A percentile compares a stretch with the other conserved stretches of the same genome.
These are phyloP conservation scores for Russula vinacea DNA, from an alignment of 768 basidiomycete species.

Conservation along the genomic window DNA sequence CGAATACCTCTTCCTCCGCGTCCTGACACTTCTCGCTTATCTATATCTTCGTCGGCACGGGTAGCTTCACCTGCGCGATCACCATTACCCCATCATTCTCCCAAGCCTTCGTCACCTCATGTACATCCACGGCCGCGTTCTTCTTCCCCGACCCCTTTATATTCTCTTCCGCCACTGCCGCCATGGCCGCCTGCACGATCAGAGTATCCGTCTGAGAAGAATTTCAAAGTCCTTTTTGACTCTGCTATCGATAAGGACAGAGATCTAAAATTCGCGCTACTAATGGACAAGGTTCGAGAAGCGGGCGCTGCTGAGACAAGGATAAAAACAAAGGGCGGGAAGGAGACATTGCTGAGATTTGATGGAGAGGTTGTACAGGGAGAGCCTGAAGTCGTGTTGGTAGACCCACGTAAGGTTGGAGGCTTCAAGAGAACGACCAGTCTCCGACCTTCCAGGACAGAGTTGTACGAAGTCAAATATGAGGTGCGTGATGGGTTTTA, in stretches of 20 bases:
- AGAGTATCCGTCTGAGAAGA: slow-evolving; percentile 46
- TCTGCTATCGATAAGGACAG: slow-evolving; percentile 49
- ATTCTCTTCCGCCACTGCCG: slow-evolving; percentile 45
- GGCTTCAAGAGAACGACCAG: slow-evolving; percentile 34
- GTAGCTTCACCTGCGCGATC: slow-evolving; percentile 26
- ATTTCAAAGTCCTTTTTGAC: slow-evolving; percentile 66
- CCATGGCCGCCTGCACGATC: slow-evolving; percentile 55
- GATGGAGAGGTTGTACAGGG: slow-evolving; percentile 54
- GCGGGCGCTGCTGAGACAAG: slow-evolving; percentile 39
- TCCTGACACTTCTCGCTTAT: slow-evolving; percentile 32
- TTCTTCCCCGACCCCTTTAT: slow-evolving; percentile 30
- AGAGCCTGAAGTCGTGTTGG: slow-evolving; percentile 41
- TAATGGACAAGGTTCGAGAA: slow-evolving; percentile 44
- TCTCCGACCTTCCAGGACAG: slow-evolving; percentile 37
- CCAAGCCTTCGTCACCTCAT: slow-evolving; percentile 31
- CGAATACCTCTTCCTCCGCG: slow-evolving; percentile 29
- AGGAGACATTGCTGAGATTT: slow-evolving; percentile 52
- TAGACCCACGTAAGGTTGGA: slow-evolving; percentile 56
- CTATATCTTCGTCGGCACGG: slow-evolving; percentile 31
- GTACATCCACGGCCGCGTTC: slow-evolving; percentile 23
- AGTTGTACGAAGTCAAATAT: slow-evolving; percentile 50
- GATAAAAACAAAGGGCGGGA: slow-evolving; percentile 61
- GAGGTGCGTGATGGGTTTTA: slow-evolving; percentile 45
- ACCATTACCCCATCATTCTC: slow-evolving; percentile 33
- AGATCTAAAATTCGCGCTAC: slow-evolving; percentile 40